These are phyloP conservation scores for Mycena metata DNA, from an alignment of 768 basidiomycete genomes.

Conservation along the genomic window DNA sequence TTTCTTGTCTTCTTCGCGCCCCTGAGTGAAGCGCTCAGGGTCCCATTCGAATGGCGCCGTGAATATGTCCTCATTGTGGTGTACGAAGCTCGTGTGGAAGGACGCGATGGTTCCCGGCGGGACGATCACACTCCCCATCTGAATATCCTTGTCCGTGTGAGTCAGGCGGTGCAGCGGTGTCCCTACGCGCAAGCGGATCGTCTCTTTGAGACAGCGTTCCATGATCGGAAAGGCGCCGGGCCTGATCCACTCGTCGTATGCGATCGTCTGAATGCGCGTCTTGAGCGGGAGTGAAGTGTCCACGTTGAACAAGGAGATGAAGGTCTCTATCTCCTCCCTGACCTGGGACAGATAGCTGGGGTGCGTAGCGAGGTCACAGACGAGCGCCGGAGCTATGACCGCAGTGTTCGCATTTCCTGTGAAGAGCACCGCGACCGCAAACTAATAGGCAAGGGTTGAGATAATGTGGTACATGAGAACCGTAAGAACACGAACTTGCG, in stretches of 20 bases:
- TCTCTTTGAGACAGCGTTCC: constrained; percentile 24
- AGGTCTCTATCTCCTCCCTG: constrained; percentile 40
- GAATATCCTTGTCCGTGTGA: constrained; percentile 9
- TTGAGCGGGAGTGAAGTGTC: constrained; percentile 11
- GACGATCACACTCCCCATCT: constrained; percentile 2
- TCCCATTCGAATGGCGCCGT: no score
- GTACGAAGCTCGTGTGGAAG: constrained; percentile 15
- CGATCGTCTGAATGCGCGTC: constrained; percentile 17
- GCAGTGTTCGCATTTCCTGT: constrained; percentile 23
- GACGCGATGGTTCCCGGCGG: constrained; percentile 5
- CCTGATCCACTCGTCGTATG: constrained; percentile 19
- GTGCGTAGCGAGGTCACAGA: constrained; percentile 39
- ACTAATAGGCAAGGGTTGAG: not conserved
- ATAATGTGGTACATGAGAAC: not conserved
- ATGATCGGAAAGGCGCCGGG: constrained; percentile 12
- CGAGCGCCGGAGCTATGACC: constrained; percentile 23
- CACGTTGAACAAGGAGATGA: constrained; percentile 17
- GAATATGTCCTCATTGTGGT: not conserved
- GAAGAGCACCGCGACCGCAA: constrained; percentile 16
- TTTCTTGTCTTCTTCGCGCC: not conserved
- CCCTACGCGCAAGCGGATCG: constrained; percentile 16
- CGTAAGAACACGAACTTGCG: not conserved
- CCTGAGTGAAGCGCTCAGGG: no score
- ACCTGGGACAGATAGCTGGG: constrained; percentile 40
- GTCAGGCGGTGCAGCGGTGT: constrained; percentile 24